Evolutionary conservation across 75 land plant genomes (phyloP).

Genomic region (Picea glauca): DNA sequence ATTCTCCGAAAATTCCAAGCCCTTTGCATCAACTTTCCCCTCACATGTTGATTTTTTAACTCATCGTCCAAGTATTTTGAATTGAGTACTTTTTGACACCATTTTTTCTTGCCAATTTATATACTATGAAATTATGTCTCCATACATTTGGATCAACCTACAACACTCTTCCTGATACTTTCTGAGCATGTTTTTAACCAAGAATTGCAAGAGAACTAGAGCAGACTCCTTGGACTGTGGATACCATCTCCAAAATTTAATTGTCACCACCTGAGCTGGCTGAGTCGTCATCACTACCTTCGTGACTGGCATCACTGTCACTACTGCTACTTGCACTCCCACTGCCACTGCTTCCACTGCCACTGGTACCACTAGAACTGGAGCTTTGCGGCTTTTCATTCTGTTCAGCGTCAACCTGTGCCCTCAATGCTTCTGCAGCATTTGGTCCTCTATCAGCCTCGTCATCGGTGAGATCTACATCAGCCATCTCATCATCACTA

Average conservation of each 20-base stretch:
- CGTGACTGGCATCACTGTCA: constrained; percentile 60
- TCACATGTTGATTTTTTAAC: too few relatives aligned
- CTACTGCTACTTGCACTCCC: constrained; percentile 58
- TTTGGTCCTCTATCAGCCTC: constrained; percentile 53
- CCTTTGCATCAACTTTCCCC: too few relatives aligned
- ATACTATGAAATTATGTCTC: too few relatives aligned
- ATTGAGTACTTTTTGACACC: too few relatives aligned
- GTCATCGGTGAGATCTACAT: constrained; percentile 70
- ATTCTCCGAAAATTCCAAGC: too few relatives aligned
- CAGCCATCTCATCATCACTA: constrained; percentile 82
- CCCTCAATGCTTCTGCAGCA: constrained; percentile 69
- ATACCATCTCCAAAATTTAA: not conserved
- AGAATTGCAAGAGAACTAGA: too few relatives aligned
- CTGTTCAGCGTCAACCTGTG: constrained; percentile 53
- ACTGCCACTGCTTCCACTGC: constrained; percentile 60
- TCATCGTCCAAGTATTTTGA: too few relatives aligned
- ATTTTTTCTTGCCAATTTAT: too few relatives aligned
- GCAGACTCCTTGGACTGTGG: too few relatives aligned
- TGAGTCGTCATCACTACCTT: constrained; percentile 68
- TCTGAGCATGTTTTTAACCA: too few relatives aligned
- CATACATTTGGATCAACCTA: too few relatives aligned
- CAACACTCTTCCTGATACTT: too few relatives aligned
- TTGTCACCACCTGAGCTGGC: constrained; percentile 41
- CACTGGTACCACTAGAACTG: constrained; percentile 55
- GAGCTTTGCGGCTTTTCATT: constrained; percentile 24